Base-by-base conservation (phyloP, 768 basidiomycete genomes). In the Coprinellus micaceus region DNA sequence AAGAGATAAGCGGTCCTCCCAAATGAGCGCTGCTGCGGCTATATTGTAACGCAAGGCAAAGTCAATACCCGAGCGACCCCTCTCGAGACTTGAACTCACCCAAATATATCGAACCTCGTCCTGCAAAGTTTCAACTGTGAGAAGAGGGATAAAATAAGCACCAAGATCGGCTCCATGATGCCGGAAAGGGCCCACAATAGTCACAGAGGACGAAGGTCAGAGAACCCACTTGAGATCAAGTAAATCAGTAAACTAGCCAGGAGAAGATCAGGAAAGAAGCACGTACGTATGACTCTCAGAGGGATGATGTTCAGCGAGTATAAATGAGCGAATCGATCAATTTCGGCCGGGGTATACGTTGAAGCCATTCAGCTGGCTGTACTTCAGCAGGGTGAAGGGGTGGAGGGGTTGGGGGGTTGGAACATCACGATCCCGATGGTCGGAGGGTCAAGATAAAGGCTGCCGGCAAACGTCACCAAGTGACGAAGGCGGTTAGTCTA, bases 161-260 rank as follows among this genome's bases (percentile, higher is more conserved):
- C 40, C 15, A n/a, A 21, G 40, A 21, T 22, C 13, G 44, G n/a
- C n/a, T n/a, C n/a, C n/a, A n/a, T n/a, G n/a, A n/a, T n/a, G n/a
- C n/a, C n/a, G n/a, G n/a, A n/a, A n/a, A n/a, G n/a, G n/a, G n/a
- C 66, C 58, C 57, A 69, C 66, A 65, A 45, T 69, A 66, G 46
- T 66, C 66, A 50, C 66, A 60, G 11, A 64, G 25, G 21, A 66
- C 64, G 64, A 63, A 67, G 7, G 61, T 61, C 13, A 67, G 52
- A 26, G 62, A 53, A 12, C 62, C 46, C 37, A 66, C 65, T 68
- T 6, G 24, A 28, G 3, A 28, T 15, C 21, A 24, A 7, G 25
- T 22, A 7, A 11, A 47, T 26, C n/a, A 48, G 2, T 4, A 29
- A 28, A 3, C 6, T 9, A 22, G 15, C 26, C 5, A 28, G 17